Base-by-base conservation (phyloP, 164 flowering plant genomes). In the Amborella trichopoda region DNA sequence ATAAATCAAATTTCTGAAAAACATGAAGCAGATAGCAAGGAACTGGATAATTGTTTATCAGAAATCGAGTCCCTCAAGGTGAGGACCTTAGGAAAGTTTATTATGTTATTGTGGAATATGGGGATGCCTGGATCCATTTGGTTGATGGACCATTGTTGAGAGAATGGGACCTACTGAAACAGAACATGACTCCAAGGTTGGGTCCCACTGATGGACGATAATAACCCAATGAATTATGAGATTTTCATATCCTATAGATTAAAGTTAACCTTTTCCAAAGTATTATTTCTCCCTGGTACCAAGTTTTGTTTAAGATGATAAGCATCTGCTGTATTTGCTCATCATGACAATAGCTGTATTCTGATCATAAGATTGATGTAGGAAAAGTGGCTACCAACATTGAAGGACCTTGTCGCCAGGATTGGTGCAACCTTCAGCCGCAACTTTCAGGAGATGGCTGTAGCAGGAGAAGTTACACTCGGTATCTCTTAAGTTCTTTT, bases 401-500 rank as follows among this genome's bases (percentile, higher is more conserved):
- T 91, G 58, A 75, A 88, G 67, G 74, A 46, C 40, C 94, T 91
- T 61, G 95, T 91, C 44, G 40, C 67, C 28, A 81, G 67, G 65
- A 91, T 91, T 48, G 82, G 84, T 67, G 84, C 73, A 52, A 91
- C 90, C 40, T 91, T 91, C 28, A 70, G 99, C 53, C 73, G 65
- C 14, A 91, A 87, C 65, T 91, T 91, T 53, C 77, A 72, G 59
- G 91, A 91, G 57, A 91, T 91, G 99, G 99, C 99, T 42, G 87
- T 91, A 66, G 96, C 99, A 5, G 99, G 99, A 63, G 99, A 91
- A 76, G 96, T 91, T 54, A 74, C 68, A 38, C 61, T 91, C 53
- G 96, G 96, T 80, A 75, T 55, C 26, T 34, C 17, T 26, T 28
- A 23, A 14, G 36, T 32, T 11, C 36, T 37, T 1, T 11, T 14